Evolutionary conservation across 2,329 filamentous ascomycete genomes (phyloP), one percentile per base, ranked within the genome.

Genomic region (Colletotrichum sojae): DNA sequence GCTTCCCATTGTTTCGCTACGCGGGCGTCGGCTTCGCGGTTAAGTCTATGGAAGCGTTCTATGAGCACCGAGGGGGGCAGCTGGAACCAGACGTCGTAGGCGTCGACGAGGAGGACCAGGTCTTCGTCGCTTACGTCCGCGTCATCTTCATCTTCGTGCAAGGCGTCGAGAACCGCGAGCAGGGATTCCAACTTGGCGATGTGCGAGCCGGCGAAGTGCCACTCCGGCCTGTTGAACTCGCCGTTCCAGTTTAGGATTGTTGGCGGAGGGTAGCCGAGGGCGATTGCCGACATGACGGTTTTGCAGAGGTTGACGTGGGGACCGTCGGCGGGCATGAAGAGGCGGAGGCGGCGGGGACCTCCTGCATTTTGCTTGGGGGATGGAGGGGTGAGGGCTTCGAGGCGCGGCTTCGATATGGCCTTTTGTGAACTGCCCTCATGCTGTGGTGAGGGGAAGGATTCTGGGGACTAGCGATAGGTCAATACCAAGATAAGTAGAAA

Each of bases 11-110:
- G 59, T 2, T 67, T 59, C 2, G 64, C 72, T 2, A 73, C 43
- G 8, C 79, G 75, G 3, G 72, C 73, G 55, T 81, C 74, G 13
- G 79, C 79, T 46, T 80, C 75, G 5, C 70, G 71, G 65, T 81
- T 81, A 25, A 81, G 71, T 15, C 73, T 72, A 57, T 80, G 79
- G 62, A 77, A 82, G 8, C 80, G 76, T 46, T 79, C 66, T 5
- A 82, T 75, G 2, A 82, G 75, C 1, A 80, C 79, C 5, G 78
- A 78, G 0, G 79, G 78, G 0, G 80, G 80, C 0, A 82, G 75
- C 58, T 82, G 80, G 49, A 82, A 82, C 80, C 80, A 82, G 45
- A 79, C 72, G 49, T 82, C 79, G 68, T 82, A 78, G 0, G 79
- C 77, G 25, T 82, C 80, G 2, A 82, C 77, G n/a, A 82, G 72